phyloP scores from a whole-genome alignment of 441 rosid species.

The Flueggea neowawraea region DNA sequence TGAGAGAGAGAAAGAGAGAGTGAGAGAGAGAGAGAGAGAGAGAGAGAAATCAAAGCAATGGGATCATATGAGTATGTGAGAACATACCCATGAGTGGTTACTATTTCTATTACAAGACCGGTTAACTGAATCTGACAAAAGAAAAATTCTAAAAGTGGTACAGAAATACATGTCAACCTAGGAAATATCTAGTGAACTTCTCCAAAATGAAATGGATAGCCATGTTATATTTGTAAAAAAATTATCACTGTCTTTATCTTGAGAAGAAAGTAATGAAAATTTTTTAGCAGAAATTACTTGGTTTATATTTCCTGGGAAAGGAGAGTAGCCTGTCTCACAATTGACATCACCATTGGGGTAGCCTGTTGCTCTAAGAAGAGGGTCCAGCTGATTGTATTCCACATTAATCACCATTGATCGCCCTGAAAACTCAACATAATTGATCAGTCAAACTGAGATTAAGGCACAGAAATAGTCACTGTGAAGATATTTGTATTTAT shows the following conservation, averaged over 20 bases:
- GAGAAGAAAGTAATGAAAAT: neutral
- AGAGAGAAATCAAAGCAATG: neutral
- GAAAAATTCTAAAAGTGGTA: too few species aligned
- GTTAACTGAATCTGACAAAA: too few species aligned
- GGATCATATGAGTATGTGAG: too few species aligned
- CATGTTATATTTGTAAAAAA: too few species aligned
- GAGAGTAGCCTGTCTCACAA: slow-evolving; percentile 89
- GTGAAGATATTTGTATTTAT: neutral
- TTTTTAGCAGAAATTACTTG: slow-evolving; percentile 43
- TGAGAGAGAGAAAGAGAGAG: neutral
- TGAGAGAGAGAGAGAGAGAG: too few species aligned
- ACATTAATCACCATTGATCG: slow-evolving; percentile 96
- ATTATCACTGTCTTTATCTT: too few species aligned
- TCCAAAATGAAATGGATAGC: too few species aligned
- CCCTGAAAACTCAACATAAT: slow-evolving; percentile 47
- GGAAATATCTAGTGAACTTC: too few species aligned
- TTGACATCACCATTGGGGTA: slow-evolving; percentile 90
- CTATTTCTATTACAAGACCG: too few species aligned
- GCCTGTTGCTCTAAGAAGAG: slow-evolving; percentile 87
- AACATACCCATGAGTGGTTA: too few species aligned
- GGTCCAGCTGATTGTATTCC: slow-evolving; percentile 98
- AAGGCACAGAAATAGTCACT: too few species aligned
- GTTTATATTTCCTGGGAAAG: slow-evolving; percentile 97
- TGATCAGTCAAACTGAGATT: neutral
- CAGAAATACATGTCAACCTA: too few species aligned